phyloP scores from a whole-genome alignment of 306 rosid genomes.

The Abrus pulchellus region DNA sequence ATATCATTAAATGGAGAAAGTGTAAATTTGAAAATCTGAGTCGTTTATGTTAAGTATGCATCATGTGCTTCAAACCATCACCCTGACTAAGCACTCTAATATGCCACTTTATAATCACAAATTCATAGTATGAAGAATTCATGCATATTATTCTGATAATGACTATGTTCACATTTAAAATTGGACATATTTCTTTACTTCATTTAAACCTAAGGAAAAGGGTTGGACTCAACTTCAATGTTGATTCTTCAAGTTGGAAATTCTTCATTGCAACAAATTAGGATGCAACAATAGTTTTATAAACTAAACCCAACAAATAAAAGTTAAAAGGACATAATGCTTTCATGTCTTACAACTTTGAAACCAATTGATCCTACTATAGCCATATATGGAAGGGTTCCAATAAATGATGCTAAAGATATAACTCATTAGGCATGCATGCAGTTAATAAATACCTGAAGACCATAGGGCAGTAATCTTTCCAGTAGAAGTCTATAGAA shows the following conservation, averaged over 20 bases:
- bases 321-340: neutral
- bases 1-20: conserved; percentile 34
- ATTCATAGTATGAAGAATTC: conserved; percentile 5
- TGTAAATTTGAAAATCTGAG: neutral
- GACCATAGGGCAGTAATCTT: conserved; percentile 99
- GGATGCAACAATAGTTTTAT: conserved; percentile 1
- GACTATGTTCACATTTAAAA: conserved; percentile 15
- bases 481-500: conserved; percentile 91
- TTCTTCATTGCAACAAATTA: neutral
- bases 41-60: neutral
- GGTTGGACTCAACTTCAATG: conserved; percentile 20
- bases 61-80: neutral
- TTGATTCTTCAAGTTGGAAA: conserved; percentile 8
- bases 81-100: conserved; percentile 27
- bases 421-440: conserved; percentile 7
- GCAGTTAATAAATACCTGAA: conserved; percentile 75
- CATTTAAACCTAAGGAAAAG: conserved; percentile 15
- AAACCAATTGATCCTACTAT: conserved; percentile 13
- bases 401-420: conserved; percentile 35
- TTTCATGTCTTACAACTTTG: conserved; percentile 1
- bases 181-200: conserved; percentile 13
- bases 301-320: conserved; percentile 7
- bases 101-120: conserved; percentile 4
- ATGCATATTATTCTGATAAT: conserved; percentile 22
- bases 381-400: conserved; percentile 43